These are phyloP conservation scores for Dioscorea zingiberensis DNA, from an alignment of 106 monocot genomes.

Conservation along the genomic window DNA sequence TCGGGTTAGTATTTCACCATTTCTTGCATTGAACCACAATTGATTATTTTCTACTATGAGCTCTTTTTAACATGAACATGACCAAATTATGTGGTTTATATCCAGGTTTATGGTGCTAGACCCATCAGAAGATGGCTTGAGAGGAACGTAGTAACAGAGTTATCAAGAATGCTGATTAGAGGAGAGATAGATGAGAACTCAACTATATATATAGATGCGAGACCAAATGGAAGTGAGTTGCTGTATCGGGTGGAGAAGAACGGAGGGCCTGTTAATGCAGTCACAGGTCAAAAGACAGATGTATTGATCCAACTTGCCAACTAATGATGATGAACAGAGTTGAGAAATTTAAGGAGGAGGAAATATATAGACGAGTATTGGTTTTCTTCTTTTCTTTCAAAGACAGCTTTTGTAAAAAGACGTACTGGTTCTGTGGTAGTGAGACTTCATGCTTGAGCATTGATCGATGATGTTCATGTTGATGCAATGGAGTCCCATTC, in stretches of 20 bases:
- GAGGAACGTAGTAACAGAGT: constrained; percentile 69
- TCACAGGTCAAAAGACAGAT: constrained; percentile 38
- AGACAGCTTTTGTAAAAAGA: too few species aligned
- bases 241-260: constrained; percentile 50
- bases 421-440: too few species aligned
- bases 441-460: too few species aligned
- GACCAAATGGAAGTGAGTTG: constrained; percentile 32
- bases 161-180: constrained; percentile 61
- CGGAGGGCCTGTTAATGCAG: constrained; percentile 43
- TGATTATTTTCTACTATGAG: too few species aligned
- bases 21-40: too few species aligned
- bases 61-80: too few species aligned
- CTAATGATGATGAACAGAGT: too few species aligned
- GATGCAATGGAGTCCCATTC: too few species aligned
- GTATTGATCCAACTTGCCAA: constrained; percentile 37
- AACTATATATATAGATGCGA: constrained; percentile 48
- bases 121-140: constrained; percentile 77
- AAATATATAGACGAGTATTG: too few species aligned
- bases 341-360: too few species aligned
- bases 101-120: constrained; percentile 64
- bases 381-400: too few species aligned
- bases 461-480: too few species aligned
- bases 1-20: constrained; percentile 38
- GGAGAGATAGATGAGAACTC: constrained; percentile 69
- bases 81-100: background rate